A percentile compares a stretch with the other conserved stretches of the same genome.
phyloP scores from a whole-genome alignment of 768 basidiomycete genomes.

The Serendipita indica region DNA sequence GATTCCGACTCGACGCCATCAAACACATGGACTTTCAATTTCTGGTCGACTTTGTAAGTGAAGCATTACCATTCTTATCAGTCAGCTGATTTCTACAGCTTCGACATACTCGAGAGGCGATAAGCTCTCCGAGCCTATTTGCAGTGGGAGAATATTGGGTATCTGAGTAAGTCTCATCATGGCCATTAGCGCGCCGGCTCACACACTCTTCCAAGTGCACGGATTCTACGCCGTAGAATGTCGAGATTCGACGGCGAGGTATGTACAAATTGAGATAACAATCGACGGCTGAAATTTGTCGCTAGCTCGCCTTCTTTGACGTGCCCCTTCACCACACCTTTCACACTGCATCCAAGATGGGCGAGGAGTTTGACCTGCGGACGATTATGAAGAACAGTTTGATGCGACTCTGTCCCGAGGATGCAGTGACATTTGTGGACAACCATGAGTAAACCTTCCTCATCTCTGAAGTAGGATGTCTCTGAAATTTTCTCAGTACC shows the following conservation, averaged over 20 bases:
- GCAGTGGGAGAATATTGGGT: slow-evolving; percentile 74
- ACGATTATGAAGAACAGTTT: slow-evolving; percentile 57
- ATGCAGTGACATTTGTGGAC: slow-evolving; percentile 83
- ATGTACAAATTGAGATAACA: too few relatives aligned
- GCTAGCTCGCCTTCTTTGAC: slow-evolving; percentile 77
- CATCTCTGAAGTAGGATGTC: not conserved
- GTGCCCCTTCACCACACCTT: slow-evolving; percentile 81
- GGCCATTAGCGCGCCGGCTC: not conserved
- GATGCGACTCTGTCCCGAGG: slow-evolving; percentile 49
- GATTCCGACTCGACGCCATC: slow-evolving; percentile 81
- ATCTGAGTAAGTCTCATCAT: slow-evolving; percentile 33
- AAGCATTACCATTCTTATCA: slow-evolving; percentile 21
- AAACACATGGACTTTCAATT: slow-evolving; percentile 74
- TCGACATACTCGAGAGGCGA: slow-evolving; percentile 21
- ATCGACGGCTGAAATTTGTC: not conserved
- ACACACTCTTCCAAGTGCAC: not conserved
- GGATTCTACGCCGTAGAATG: slow-evolving; percentile 22
- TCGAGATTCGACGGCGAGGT: slow-evolving; percentile 53
- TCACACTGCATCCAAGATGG: slow-evolving; percentile 53
- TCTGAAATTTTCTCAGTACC: slow-evolving; percentile 32
- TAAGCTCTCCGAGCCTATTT: slow-evolving; percentile 35
- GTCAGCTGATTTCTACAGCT: slow-evolving; percentile 23
- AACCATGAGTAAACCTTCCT: slow-evolving; percentile 61
- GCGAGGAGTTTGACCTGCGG: slow-evolving; percentile 59
- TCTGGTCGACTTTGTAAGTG: slow-evolving; percentile 49